A percentile compares a stretch with the other conserved stretches of the same genome.
These are phyloP conservation scores for Backusella tarrabulga DNA, from an alignment of 192 early-diverging fungal species.

Conservation along the genomic window DNA sequence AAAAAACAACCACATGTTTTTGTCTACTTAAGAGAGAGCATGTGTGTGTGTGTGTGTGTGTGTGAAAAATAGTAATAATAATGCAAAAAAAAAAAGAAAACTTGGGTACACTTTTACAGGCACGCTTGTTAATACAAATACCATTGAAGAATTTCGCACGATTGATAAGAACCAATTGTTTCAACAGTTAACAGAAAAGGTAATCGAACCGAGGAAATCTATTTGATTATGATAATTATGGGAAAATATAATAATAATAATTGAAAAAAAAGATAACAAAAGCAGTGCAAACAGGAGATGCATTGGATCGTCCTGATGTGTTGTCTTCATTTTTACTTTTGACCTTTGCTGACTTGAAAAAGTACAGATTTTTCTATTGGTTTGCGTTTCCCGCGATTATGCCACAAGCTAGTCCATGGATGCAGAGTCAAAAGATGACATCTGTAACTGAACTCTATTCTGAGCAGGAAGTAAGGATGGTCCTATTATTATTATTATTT, in stretches of 20 bases:
- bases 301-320: constrained; percentile 57
- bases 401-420: constrained; percentile 56
- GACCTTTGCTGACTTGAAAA: constrained; percentile 96
- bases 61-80: neutral
- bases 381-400: constrained; percentile 89
- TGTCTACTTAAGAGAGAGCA: neutral
- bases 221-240: constrained; percentile 17
- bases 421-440: constrained; percentile 29
- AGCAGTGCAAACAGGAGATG: constrained; percentile 66
- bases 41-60: neutral
- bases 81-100: neutral
- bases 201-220: constrained; percentile 24
- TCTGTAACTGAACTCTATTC: neutral
- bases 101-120: constrained; percentile 42
- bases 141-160: constrained; percentile 87
- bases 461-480: neutral
- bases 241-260: constrained; percentile 5
- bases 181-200: constrained; percentile 53
- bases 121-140: constrained; percentile 87
- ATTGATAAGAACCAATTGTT: constrained; percentile 76
- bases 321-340: constrained; percentile 76
- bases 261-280: constrained; percentile 58
- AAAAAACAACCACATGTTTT: neutral
- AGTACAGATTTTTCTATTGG: constrained; percentile 94
- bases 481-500: neutral